Conservation (phyloP, 2,329 filamentous ascomycete species). For the Pseudodiploospora longispora region DNA sequence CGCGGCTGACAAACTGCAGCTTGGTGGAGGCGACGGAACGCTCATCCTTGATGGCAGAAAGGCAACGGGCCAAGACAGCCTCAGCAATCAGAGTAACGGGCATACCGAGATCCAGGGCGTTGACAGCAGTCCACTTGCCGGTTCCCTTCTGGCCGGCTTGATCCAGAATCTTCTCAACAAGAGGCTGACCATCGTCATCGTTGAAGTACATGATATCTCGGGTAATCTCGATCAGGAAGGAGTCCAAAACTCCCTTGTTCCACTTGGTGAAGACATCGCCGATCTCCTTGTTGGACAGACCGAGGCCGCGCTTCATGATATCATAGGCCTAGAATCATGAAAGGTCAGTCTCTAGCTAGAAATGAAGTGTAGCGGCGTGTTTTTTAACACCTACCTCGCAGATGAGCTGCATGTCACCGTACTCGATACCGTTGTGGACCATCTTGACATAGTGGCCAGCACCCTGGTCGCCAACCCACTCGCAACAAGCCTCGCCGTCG, state of each 20-base stretch:
- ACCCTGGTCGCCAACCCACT: slow-evolving; percentile 99
- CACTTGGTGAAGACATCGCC: slow-evolving; percentile 89
- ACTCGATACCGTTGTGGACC: slow-evolving; percentile 99
- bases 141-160: slow-evolving; percentile 99
- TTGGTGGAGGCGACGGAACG: slow-evolving; percentile 72
- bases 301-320: slow-evolving; percentile 97
- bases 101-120: slow-evolving; percentile 96
- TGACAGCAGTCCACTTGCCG: slow-evolving; percentile 99
- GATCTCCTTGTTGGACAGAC: slow-evolving; percentile 85
- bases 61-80: slow-evolving; percentile 88
- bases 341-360: no score
- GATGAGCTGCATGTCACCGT: slow-evolving; percentile 99
- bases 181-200: slow-evolving; percentile 81
- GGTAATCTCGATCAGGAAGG: slow-evolving; percentile 98
- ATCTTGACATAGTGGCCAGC: slow-evolving; percentile 99
- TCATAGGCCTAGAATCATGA: slow-evolving; percentile 71
- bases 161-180: slow-evolving; percentile 98
- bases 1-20: slow-evolving; percentile 65
- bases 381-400: slow-evolving; percentile 64
- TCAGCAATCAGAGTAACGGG: slow-evolving; percentile 97
- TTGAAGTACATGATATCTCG: slow-evolving; percentile 98
- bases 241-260: slow-evolving; percentile 98
- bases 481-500: slow-evolving; percentile 94
- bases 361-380: not conserved
- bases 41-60: slow-evolving; percentile 92